Conservation (phyloP, 805 yeast genomes). For the Metschnikowia similis region DNA sequence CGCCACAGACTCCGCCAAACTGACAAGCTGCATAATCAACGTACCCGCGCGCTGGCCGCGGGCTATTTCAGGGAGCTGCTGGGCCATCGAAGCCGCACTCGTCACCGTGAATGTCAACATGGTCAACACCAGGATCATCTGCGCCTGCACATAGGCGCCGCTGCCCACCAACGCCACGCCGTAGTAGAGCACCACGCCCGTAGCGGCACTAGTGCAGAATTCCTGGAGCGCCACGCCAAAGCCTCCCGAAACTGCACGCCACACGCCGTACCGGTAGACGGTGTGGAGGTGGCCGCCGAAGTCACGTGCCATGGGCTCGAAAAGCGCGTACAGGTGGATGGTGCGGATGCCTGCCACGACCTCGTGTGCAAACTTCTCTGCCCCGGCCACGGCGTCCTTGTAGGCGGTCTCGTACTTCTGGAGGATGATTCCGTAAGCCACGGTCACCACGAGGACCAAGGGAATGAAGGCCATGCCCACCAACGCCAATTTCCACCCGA, state of each 20-base stretch:
- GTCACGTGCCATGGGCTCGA: slow-evolving; percentile 40
- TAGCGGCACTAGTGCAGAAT: slow-evolving; percentile 54
- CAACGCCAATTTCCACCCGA: slow-evolving; percentile 84
- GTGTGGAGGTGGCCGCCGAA: slow-evolving; percentile 27
- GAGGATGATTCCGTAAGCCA: slow-evolving; percentile 47
- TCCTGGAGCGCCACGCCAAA: slow-evolving; percentile 59
- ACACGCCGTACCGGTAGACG: slow-evolving; percentile 39
- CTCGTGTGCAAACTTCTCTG: slow-evolving; percentile 53
- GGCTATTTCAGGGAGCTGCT: slow-evolving; percentile 72
- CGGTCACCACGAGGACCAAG: slow-evolving; percentile 48
- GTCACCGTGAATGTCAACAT: slow-evolving; percentile 70
- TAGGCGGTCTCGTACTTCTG: slow-evolving; percentile 57
- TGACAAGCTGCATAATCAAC: slow-evolving; percentile 39
- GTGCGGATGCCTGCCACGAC: slow-evolving; percentile 58
- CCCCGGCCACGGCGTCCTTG: slow-evolving; percentile 48
- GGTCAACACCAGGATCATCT: slow-evolving; percentile 65
- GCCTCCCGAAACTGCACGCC: slow-evolving; percentile 60
- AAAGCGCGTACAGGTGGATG: slow-evolving; percentile 53
- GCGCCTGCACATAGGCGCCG: slow-evolving; percentile 51
- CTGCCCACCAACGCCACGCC: slow-evolving; percentile 69
- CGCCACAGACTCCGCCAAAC: slow-evolving; percentile 26
- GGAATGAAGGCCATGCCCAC: slow-evolving; percentile 80
- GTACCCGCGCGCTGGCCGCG: slow-evolving; percentile 76
- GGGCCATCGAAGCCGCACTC: slow-evolving; percentile 54
- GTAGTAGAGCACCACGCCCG: slow-evolving; percentile 71